Conservation (phyloP, 129 eudicot genomes). For the Kitagawia praeruptora region DNA sequence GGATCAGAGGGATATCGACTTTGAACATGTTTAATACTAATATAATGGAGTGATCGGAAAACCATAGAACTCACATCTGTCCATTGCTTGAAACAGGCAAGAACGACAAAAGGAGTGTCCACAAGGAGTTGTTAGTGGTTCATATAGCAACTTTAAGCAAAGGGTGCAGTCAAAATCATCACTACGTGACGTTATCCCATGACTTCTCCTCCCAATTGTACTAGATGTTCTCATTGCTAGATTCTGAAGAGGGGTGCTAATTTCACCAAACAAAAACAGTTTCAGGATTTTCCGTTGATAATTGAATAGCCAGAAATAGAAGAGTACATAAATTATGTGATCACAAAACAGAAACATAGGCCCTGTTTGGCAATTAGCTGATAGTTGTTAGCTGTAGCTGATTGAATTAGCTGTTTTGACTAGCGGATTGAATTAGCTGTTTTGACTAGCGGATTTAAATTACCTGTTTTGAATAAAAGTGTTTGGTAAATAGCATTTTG, state of each 20-base stretch:
- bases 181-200: slow-evolving; percentile 46
- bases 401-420: too few relatives aligned
- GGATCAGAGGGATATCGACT: slow-evolving; percentile 5
- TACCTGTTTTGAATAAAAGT: too few relatives aligned
- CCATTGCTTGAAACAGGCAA: slow-evolving; percentile 95
- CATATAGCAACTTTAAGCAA: slow-evolving; percentile 79
- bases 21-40: background rate
- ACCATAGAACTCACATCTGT: slow-evolving; percentile 49
- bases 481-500: too few relatives aligned
- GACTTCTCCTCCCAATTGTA: slow-evolving; percentile 36
- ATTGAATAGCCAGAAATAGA: background rate
- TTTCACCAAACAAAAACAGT: slow-evolving; percentile 18
- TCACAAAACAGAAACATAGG: too few relatives aligned
- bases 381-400: too few relatives aligned
- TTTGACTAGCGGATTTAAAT: too few relatives aligned
- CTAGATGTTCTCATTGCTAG: slow-evolving; percentile 34
- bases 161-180: slow-evolving; percentile 98
- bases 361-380: too few relatives aligned
- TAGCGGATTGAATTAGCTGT: too few relatives aligned
- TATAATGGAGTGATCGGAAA: slow-evolving; percentile 1
- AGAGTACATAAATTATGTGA: background rate
- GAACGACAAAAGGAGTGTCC: slow-evolving; percentile 99
- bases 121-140: slow-evolving; percentile 94
- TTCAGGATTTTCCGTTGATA: background rate
- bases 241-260: slow-evolving; percentile 56